Conservation (phyloP, 148 eudicot genomes). For the Polygonum maritimum region DNA sequence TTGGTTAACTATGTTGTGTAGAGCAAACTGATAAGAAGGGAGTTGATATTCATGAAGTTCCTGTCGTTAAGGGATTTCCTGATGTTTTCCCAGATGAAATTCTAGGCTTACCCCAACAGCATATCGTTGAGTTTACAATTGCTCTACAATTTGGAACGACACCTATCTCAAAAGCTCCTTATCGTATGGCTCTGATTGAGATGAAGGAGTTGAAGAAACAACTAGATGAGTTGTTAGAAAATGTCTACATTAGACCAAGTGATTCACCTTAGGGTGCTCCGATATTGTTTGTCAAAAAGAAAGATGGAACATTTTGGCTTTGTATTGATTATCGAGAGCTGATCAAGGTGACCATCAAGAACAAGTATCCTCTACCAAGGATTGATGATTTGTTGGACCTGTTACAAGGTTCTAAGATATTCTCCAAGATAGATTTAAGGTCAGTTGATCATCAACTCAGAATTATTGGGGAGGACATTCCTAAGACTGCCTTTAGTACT, state of each 20-base stretch:
- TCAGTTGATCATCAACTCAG: not conserved
- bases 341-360: not conserved
- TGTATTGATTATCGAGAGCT: not conserved
- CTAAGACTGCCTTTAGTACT: not conserved
- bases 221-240: not conserved
- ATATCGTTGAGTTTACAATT: not conserved
- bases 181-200: not conserved
- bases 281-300: not conserved
- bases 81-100: slow-evolving; percentile 9
- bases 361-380: not conserved
- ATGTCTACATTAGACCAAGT: too few relatives aligned
- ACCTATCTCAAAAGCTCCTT: not conserved
- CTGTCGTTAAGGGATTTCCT: too few relatives aligned
- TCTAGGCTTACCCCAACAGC: not conserved
- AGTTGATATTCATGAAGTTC: too few relatives aligned
- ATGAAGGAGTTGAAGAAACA: not conserved
- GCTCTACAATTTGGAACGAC: not conserved
- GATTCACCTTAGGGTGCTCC: not conserved
- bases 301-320: not conserved
- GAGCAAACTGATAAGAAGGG: too few relatives aligned
- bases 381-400: not conserved
- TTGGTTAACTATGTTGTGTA: too few relatives aligned
- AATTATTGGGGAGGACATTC: not conserved
- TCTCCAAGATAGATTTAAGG: not conserved
- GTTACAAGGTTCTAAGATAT: not conserved